phyloP scores from a whole-genome alignment of 2,329 filamentous ascomycete species.

The Sporothrix curviconia region DNA sequence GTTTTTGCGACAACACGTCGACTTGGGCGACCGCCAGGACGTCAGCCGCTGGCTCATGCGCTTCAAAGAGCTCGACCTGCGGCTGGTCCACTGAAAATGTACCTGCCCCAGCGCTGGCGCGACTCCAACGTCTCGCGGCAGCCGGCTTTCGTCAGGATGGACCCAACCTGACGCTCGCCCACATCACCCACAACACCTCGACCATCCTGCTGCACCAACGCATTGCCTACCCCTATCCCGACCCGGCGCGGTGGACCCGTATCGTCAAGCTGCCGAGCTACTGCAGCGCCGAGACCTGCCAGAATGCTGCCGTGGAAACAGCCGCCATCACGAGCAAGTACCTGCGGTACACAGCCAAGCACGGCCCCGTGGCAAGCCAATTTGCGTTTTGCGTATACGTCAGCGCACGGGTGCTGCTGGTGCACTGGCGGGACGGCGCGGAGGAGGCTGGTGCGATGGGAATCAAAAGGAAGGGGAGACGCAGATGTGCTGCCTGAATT shows the following conservation, averaged over 20 bases:
- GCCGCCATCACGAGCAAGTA: constrained; percentile 41
- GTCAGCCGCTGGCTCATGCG: constrained; percentile 32
- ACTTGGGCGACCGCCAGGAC: constrained; percentile 26
- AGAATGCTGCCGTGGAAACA: constrained; percentile 39
- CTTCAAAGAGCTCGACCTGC: constrained; percentile 36
- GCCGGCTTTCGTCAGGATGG: constrained; percentile 31
- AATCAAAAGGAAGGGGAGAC: background rate
- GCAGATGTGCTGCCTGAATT: constrained; percentile 19
- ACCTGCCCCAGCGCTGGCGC: constrained; percentile 20
- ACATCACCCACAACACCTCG: constrained; percentile 43
- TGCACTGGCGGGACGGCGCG: constrained; percentile 22
- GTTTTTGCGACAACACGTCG: constrained; percentile 32
- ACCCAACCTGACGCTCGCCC: constrained; percentile 43
- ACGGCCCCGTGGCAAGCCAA: constrained; percentile 29
- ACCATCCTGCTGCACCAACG: constrained; percentile 44
- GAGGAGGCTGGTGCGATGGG: background rate
- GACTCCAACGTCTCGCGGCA: constrained; percentile 30
- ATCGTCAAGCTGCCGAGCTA: constrained; percentile 34
- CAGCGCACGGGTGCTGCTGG: constrained; percentile 34
- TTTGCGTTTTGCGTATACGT: constrained; percentile 43
- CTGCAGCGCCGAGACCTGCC: constrained; percentile 43
- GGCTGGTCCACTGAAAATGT: constrained; percentile 29
- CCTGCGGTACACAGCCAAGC: constrained; percentile 31
- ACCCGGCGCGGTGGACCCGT: constrained; percentile 23
- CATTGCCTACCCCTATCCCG: constrained; percentile 42